These are phyloP conservation scores for Ganoderma boninense DNA, from an alignment of 1,284 basidiomycete genomes.

Conservation along the genomic window DNA sequence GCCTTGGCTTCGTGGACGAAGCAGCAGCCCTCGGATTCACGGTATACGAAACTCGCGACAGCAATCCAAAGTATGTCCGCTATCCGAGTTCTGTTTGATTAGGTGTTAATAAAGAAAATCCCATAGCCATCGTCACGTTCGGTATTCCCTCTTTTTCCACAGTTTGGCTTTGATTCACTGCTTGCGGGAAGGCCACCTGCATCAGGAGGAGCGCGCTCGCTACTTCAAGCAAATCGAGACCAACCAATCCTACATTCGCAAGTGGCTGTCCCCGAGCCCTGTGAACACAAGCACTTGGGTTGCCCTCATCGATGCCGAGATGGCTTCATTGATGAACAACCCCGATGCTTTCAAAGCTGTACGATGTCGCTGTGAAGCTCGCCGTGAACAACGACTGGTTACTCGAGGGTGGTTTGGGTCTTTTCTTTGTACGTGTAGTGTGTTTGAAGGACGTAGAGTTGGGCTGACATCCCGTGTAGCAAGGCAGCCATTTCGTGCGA, in stretches of 20 bases:
- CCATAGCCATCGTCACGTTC: conserved; percentile 68
- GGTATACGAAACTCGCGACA: conserved; percentile 62
- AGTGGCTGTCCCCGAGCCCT: conserved; percentile 75
- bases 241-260: conserved; percentile 68
- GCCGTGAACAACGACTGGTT: conserved; percentile 73
- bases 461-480: conserved; percentile 46
- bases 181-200: conserved; percentile 54
- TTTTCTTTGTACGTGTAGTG: conserved; percentile 59
- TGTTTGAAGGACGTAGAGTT: background rate
- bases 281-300: conserved; percentile 74
- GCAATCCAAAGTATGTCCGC: conserved; percentile 65
- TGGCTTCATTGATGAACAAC: conserved; percentile 63
- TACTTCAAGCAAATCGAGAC: conserved; percentile 64
- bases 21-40: conserved; percentile 69
- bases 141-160: conserved; percentile 74
- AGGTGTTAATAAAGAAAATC: conserved; percentile 11
- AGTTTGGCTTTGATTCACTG: conserved; percentile 67
- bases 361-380: conserved; percentile 73
- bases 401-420: conserved; percentile 73
- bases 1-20: conserved; percentile 63
- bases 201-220: conserved; percentile 45
- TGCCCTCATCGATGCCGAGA: conserved; percentile 72
- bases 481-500: conserved; percentile 75
- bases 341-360: conserved; percentile 68
- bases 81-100: background rate